A percentile compares a stretch with the other conserved stretches of the same genome.
Conservation (phyloP, 345 rosid species). For the Draba incana region DNA sequence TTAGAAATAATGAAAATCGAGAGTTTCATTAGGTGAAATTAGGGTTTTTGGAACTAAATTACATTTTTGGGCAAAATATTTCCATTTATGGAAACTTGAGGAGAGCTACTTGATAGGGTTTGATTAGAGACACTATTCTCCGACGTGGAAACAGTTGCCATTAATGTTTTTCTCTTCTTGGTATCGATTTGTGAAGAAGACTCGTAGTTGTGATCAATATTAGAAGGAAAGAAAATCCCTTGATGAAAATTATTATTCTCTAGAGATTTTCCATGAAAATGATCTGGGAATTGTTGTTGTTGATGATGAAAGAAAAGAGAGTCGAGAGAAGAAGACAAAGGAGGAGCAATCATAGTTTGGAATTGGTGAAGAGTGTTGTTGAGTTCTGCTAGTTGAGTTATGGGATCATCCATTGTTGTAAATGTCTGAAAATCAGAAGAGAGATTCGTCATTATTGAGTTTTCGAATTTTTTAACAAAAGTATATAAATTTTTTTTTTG, state of each 20-base stretch:
- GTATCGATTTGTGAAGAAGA: conserved; percentile 49
- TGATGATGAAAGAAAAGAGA: conserved; percentile 46
- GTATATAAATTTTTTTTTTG: not conserved
- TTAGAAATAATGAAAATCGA: not conserved
- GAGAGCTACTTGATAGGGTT: conserved; percentile 25
- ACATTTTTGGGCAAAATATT: conserved; percentile 27
- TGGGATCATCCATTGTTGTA: conserved; percentile 38
- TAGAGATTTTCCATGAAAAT: conserved; percentile 21
- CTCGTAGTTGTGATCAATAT: conserved; percentile 33
- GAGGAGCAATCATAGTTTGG: conserved; percentile 43
- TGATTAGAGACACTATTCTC: conserved; percentile 44
- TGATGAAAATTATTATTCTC: conserved; percentile 27
- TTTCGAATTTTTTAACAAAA: not conserved
- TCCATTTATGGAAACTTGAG: conserved; percentile 37
- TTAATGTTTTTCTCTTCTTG: conserved; percentile 44
- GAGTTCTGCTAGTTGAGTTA: conserved; percentile 49
- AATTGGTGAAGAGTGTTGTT: conserved; percentile 40
- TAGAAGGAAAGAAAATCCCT: conserved; percentile 38
- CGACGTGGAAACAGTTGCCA: conserved; percentile 31
- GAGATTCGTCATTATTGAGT: conserved; percentile 40
- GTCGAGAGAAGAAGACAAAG: conserved; percentile 44
- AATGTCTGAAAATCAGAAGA: conserved; percentile 37
- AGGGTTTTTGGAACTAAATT: conserved; percentile 15
- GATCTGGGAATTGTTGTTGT: conserved; percentile 34
- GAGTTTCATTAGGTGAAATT: not conserved